These are phyloP conservation scores for Xylaria telfairii DNA, from an alignment of 495 filamentous ascomycete species.

Conservation along the genomic window DNA sequence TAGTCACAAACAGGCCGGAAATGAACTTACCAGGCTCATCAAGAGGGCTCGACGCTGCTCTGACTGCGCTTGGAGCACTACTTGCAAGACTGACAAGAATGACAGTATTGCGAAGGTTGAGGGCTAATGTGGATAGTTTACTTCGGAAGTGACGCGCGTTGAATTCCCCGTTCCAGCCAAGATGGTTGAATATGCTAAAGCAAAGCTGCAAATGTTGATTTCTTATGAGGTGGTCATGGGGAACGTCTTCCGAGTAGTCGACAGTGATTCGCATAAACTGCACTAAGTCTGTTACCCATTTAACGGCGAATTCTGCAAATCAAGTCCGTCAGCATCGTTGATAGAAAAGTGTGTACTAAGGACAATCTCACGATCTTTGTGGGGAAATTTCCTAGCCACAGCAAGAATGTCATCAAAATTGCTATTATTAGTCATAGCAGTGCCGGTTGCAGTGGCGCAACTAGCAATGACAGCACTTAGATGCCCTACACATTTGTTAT, in stretches of 20 bases:
- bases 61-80: conserved; percentile 46
- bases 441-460: conserved; percentile 64
- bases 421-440: conserved; percentile 43
- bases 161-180: conserved; percentile 68
- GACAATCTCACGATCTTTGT: conserved; percentile 41
- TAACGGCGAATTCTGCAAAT: conserved; percentile 51
- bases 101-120: conserved; percentile 74
- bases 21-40: conserved; percentile 66
- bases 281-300: conserved; percentile 68
- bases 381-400: conserved; percentile 59
- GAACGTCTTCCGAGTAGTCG: conserved; percentile 71
- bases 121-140: conserved; percentile 74
- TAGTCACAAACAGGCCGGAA: not conserved
- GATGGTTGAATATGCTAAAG: conserved; percentile 71
- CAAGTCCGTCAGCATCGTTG: conserved; percentile 41
- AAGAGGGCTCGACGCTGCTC: conserved; percentile 57
- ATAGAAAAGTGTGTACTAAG: not conserved
- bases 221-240: conserved; percentile 73
- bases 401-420: conserved; percentile 77
- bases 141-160: conserved; percentile 65
- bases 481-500: conserved; percentile 45
- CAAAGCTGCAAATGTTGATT: conserved; percentile 71
- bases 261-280: conserved; percentile 68
- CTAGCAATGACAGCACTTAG: conserved; percentile 62
- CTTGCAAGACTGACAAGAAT: conserved; percentile 69